Base-by-base conservation (phyloP, 345 rosid species). In the Moringa oleifera region DNA sequence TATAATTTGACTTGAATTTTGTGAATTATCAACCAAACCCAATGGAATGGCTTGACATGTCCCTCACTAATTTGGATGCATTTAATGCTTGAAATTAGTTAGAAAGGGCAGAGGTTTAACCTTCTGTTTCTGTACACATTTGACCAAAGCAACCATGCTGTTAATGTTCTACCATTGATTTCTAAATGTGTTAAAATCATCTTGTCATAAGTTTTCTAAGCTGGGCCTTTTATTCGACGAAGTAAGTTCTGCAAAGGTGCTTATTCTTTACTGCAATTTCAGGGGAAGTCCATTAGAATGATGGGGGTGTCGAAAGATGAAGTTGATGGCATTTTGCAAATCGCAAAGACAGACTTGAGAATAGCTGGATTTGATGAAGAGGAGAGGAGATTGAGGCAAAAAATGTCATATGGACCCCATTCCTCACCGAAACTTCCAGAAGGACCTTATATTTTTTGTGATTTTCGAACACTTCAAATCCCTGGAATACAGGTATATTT, bases 311-410 rank as follows among this genome's bases (percentile, higher is more conserved):
- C 81, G 36, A 81, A 82, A 76, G 84, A 71, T 73, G 99, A 94
- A 73, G 77, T 88, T 61, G 71, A 79, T 46, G 77, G 73, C 51
- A 69, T 90, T 71, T 60, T 71, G 41, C 77, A 81, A 77, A 69
- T 67, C 66, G 87, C 82, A 25, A 80, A 62, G 59, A 68, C 66
- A 28, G 86, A 85, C 73, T 55, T 73, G 68, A 81, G 97, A 66
- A 94, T 88, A 75, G 81, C 81, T 77, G 99, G 97, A 37, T 94
- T 94, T 73, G 89, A 77, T 58, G 97, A 90, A 73, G 97, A 90
- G 64, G 99, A 90, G 62, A 85, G 67, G 74, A 85, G 97, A 77
- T 54, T 81, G 71, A 94, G 74, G 73, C 80, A 73, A 63, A 75
- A 79, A 53, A 75, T 58, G 65, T 70, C 67, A 23, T 64, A 62